phyloP scores from a whole-genome alignment of 768 basidiomycete genomes.

The Harrya chromipes region DNA sequence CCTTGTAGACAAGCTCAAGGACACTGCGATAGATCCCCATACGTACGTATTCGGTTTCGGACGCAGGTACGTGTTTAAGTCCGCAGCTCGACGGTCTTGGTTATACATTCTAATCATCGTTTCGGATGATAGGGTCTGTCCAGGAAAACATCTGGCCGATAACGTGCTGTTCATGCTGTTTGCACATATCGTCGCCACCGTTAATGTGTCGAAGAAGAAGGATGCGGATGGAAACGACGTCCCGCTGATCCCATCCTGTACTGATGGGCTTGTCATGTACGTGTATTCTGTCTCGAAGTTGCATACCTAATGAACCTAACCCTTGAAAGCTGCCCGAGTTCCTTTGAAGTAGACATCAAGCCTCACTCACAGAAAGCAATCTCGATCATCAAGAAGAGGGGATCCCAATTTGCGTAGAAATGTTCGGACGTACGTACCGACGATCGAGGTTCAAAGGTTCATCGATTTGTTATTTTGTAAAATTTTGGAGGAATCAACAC shows the following conservation, averaged over 20 bases:
- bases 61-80: background rate
- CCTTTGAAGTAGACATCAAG: conserved; percentile 10
- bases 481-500: too few relatives aligned
- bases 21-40: conserved; percentile 10
- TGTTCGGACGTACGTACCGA: too few relatives aligned
- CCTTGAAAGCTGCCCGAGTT: conserved; percentile 8
- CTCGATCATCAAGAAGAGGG: conserved; percentile 5
- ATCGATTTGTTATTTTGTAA: too few relatives aligned
- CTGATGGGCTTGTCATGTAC: conserved; percentile 10
- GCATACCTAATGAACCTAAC: background rate
- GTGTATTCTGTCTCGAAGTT: background rate
- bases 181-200: conserved; percentile 5
- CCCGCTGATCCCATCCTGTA: background rate
- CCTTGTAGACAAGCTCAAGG: background rate
- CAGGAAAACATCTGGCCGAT: conserved; percentile 10
- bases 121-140: conserved; percentile 6
- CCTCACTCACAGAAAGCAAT: conserved; percentile 10
- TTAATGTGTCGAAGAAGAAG: conserved; percentile 8
- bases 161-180: conserved; percentile 10
- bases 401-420: too few relatives aligned
- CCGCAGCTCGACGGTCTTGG: background rate
- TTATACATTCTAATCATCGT: background rate
- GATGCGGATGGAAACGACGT: conserved; percentile 9
- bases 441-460: too few relatives aligned
- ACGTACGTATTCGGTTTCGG: conserved; percentile 13